These are phyloP conservation scores for Verticillium longisporum DNA, from an alignment of 2,329 filamentous ascomycete genomes.

Conservation along the genomic window DNA sequence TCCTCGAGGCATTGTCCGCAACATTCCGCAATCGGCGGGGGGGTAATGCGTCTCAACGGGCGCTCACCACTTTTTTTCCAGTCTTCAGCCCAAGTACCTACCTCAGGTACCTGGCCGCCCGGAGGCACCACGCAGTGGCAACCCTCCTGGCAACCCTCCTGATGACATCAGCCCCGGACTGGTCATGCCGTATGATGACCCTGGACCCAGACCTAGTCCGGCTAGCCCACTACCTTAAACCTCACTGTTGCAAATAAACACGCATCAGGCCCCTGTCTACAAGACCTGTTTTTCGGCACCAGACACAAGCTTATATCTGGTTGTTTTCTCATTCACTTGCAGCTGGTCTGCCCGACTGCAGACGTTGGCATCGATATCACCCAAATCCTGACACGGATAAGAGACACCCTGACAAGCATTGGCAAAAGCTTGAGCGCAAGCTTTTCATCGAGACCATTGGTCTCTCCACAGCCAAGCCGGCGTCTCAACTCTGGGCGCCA, in stretches of 20 bases:
- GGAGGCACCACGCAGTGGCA: background rate
- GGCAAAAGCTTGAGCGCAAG: constrained; percentile 1
- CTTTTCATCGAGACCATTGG: background rate
- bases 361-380: background rate
- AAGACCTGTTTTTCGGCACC: background rate
- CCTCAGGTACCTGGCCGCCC: background rate
- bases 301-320: background rate
- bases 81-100: background rate
- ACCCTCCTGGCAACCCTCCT: too few species aligned
- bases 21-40: too few species aligned
- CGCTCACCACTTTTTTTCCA: background rate
- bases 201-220: background rate
- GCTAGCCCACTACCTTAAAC: background rate
- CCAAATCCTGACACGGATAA: background rate
- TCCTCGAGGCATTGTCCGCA: too few species aligned
- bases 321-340: background rate
- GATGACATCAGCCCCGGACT: background rate
- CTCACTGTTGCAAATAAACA: background rate
- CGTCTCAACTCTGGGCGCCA: background rate
- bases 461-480: constrained; percentile 1
- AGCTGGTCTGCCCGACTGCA: background rate
- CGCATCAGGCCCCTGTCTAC: background rate
- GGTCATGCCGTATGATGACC: background rate
- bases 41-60: background rate
- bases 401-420: background rate